Base-by-base conservation (phyloP, 371 early-diverging fungal genomes). In the Choanephora cucurbitarum region DNA sequence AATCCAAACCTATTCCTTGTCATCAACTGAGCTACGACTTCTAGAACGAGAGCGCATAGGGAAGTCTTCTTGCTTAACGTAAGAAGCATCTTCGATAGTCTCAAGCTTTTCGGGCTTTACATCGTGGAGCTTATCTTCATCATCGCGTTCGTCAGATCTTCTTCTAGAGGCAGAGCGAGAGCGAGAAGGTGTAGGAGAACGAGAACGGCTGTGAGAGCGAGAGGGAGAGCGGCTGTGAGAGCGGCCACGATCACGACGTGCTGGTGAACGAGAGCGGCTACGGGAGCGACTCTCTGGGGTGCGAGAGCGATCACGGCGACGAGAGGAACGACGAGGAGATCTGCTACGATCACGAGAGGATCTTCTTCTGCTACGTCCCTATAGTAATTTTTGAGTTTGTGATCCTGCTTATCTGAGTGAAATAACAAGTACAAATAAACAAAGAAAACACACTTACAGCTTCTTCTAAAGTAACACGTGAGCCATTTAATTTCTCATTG, bases 401-500 rank as follows among this genome's bases (percentile, higher is more conserved):
- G 28, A 28, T 7, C 3, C 7, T 28, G 7, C 28, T 28, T 3
- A 28, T 5, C 7, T 7, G 5, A 28, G 28, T 28, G 28, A 7
- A 28, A 28, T 7, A 28, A 28, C 28, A 7, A 28, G 28, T 7
- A 3, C 5, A 37, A 37, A 37, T 2, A 9, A 11, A 22, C 7
- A 5, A 28, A 28, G 4, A 13, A 39, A 9, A 8, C 15, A 8
- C 8, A 57, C 77, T 72, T 80, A 88, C 92, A 31, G 73, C 59
- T 55, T 73, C 91, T 46, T 85, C 83, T 28, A 96, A 76, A 52
- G 62, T 69, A 13, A 96, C 76, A 31, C 82, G 76, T 44, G 84
- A 73, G 17, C 95, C 97, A 43, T 90, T 82, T 61, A 91, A 76
- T n/a, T 91, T 93, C 54, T 83, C 80, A 66, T 87, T 88, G 55